These are phyloP conservation scores for Polysphondylium violaceum DNA, from an alignment of 78 protist genomes.

Conservation along the genomic window DNA sequence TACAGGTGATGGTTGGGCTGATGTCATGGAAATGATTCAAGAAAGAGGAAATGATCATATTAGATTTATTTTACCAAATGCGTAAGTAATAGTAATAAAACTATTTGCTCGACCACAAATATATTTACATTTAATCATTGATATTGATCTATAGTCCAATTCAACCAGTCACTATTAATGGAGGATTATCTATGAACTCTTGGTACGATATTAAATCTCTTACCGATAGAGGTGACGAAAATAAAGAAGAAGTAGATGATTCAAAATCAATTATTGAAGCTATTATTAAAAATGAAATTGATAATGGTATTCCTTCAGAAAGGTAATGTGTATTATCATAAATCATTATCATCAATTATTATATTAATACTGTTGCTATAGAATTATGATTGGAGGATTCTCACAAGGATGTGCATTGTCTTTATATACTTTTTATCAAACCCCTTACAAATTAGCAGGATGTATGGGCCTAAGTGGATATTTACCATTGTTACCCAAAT, in stretches of 20 bases:
- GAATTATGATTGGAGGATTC: constrained; percentile 63
- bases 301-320: constrained; percentile 51
- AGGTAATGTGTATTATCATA: background rate
- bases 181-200: constrained; percentile 39
- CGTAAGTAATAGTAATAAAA: constrained; percentile 1
- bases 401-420: constrained; percentile 79
- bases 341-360: no score
- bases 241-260: constrained; percentile 34
- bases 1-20: constrained; percentile 45
- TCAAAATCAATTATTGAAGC: constrained; percentile 25
- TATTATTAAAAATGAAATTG: constrained; percentile 38
- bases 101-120: no score
- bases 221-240: constrained; percentile 30
- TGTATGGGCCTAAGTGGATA: constrained; percentile 48
- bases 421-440: constrained; percentile 55
- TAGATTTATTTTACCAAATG: constrained; percentile 46
- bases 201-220: constrained; percentile 80
- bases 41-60: constrained; percentile 17
- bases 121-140: background rate
- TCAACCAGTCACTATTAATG: constrained; percentile 58
- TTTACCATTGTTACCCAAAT: constrained; percentile 15
- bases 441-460: constrained; percentile 31
- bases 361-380: no score
- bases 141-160: constrained; percentile 29
- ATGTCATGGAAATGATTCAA: background rate